phyloP scores from a whole-genome alignment of 768 basidiomycete genomes.

The Leccinum disarticulatum region DNA sequence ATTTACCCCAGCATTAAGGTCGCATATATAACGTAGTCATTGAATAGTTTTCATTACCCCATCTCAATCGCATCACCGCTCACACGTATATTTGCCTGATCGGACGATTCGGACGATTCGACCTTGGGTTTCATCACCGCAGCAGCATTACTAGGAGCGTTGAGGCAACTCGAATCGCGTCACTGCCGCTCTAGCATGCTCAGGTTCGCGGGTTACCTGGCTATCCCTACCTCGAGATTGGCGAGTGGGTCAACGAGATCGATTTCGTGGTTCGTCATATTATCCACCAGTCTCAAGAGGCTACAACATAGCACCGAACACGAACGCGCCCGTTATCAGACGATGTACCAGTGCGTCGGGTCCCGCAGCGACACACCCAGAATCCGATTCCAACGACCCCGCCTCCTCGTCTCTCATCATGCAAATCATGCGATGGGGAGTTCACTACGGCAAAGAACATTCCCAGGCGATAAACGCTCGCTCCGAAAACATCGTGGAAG shows the following conservation, averaged over 20 bases:
- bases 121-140: too few relatives aligned
- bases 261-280: constrained; percentile 46
- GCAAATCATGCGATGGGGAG: constrained; percentile 90
- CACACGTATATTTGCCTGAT: too few relatives aligned
- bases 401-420: constrained; percentile 44
- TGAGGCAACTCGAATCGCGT: too few relatives aligned
- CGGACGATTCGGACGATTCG: too few relatives aligned
- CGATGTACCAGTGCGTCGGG: constrained; percentile 33
- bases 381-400: constrained; percentile 4
- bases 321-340: constrained; percentile 71
- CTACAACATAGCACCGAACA: constrained; percentile 84
- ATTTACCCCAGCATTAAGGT: too few relatives aligned
- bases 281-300: constrained; percentile 27
- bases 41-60: too few relatives aligned
- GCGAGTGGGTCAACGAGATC: constrained; percentile 62
- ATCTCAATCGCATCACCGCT: too few relatives aligned
- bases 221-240: constrained; percentile 42
- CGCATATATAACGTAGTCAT: too few relatives aligned
- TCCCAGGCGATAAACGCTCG: constrained; percentile 91
- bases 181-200: constrained; percentile 16
- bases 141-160: too few relatives aligned
- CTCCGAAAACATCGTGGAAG: constrained; percentile 72
- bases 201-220: constrained; percentile 39
- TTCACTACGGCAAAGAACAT: constrained; percentile 66
- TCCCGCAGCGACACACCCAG: not conserved